Percentiles rank a stretch among this genome's conserved stretches.
These are phyloP conservation scores for Taphrina populina DNA, from an alignment of 1,139 yeast species.

Conservation along the genomic window DNA sequence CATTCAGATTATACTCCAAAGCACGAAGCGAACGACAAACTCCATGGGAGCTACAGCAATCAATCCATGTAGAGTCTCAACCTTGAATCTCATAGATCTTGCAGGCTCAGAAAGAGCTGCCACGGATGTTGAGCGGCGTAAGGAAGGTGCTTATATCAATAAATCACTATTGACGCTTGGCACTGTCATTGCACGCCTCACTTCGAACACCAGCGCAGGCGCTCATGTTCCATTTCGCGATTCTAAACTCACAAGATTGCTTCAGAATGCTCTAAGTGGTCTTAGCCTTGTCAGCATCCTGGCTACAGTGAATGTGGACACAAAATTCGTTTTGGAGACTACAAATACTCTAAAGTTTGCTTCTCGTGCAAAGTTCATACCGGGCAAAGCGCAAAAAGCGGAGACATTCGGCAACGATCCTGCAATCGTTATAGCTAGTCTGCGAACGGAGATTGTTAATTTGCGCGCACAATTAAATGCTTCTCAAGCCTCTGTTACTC, in stretches of 20 bases:
- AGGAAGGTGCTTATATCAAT: conserved; percentile 90
- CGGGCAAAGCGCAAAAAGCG: conserved; percentile 21
- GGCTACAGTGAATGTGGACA: conserved; percentile 71
- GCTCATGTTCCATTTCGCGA: conserved; percentile 86
- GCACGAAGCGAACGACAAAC: conserved; percentile 42
- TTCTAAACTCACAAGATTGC: conserved; percentile 78
- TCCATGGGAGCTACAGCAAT: conserved; percentile 43
- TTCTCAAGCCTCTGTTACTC: conserved; percentile 6
- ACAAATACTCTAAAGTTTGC: conserved; percentile 86
- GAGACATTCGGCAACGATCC: conserved; percentile 16
- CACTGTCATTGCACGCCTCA: conserved; percentile 76
- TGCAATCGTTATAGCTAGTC: conserved; percentile 12
- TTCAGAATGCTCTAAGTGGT: conserved; percentile 91
- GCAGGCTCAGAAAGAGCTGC: conserved; percentile 95
- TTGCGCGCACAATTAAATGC: conserved; percentile 9
- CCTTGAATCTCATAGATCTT: conserved; percentile 82
- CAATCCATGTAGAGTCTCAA: conserved; percentile 52
- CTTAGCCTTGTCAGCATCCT: conserved; percentile 78
- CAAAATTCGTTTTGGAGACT: conserved; percentile 69
- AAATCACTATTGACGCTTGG: conserved; percentile 84
- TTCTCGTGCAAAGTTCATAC: conserved; percentile 66
- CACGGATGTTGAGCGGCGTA: conserved; percentile 73
- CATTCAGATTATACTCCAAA: conserved; percentile 62
- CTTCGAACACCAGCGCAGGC: conserved; percentile 39
- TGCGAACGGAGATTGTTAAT: conserved; percentile 7